These are phyloP conservation scores for Boletus reticuloceps DNA, from an alignment of 768 basidiomycete species.

Conservation along the genomic window DNA sequence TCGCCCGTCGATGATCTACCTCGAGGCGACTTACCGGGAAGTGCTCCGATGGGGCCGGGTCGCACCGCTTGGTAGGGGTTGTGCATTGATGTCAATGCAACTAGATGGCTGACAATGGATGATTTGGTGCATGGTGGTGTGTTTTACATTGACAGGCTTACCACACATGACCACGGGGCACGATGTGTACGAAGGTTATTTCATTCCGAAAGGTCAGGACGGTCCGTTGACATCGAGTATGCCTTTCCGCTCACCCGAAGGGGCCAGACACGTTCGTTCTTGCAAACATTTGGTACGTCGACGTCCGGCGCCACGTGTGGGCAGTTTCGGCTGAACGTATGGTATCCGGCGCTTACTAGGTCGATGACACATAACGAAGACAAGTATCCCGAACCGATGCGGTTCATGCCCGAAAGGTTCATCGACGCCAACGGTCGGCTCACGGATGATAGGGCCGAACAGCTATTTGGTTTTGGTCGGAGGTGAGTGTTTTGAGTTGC, in stretches of 20 bases:
- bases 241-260: not conserved
- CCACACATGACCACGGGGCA: conserved; percentile 36
- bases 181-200: conserved; percentile 44
- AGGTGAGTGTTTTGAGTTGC: too few species aligned
- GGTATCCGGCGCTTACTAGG: conserved; percentile 9
- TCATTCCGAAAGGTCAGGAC: conserved; percentile 51
- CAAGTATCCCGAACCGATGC: conserved; percentile 32
- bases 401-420: conserved; percentile 38
- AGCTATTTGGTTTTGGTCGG: too few species aligned
- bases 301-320: not conserved
- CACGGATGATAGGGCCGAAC: too few species aligned
- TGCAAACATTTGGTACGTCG: conserved; percentile 24
- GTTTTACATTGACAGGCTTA: conserved; percentile 24
- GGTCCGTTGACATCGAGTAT: too few species aligned
- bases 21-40: conserved; percentile 32
- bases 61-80: conserved; percentile 28
- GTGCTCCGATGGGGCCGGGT: conserved; percentile 36
- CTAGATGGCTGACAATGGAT: not conserved
- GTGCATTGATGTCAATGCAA: not conserved
- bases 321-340: not conserved
- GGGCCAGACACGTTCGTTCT: conserved; percentile 24
- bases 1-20: conserved; percentile 24
- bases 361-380: too few species aligned
- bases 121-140: not conserved
- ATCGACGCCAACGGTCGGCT: conserved; percentile 18